Percentiles rank a stretch among this genome's conserved stretches.
Conservation (phyloP, 23 red algal genomes). For the Gracilaria domingensis region DNA sequence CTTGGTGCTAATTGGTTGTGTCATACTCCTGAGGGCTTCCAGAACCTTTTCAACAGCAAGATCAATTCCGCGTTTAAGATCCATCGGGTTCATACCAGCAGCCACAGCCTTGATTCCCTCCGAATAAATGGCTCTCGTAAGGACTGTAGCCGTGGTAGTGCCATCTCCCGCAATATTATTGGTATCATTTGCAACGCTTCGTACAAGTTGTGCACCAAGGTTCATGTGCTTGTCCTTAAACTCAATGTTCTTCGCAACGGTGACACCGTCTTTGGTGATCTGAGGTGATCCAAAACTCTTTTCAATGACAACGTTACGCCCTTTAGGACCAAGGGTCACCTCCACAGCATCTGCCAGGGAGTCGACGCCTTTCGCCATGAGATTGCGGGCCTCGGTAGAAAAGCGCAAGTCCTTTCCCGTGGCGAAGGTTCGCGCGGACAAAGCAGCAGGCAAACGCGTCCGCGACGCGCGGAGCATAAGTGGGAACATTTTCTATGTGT, state of each 20-base stretch:
- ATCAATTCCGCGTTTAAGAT: conserved; percentile 98
- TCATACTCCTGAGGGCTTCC: conserved; percentile 75
- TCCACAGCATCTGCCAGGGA: conserved; percentile 94
- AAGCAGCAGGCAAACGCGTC: neutral
- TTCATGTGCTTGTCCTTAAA: conserved; percentile 98
- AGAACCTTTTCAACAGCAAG: conserved; percentile 90
- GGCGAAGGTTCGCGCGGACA: conserved; percentile 63
- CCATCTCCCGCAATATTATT: conserved; percentile 99
- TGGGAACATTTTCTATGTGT: conserved; percentile 22
- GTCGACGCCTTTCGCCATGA: conserved; percentile 97
- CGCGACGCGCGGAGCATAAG: conserved; percentile 35
- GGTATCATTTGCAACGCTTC: conserved; percentile 90
- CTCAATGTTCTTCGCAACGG: conserved; percentile 96
- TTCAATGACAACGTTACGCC: conserved; percentile 98
- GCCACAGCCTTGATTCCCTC: conserved; percentile 99
- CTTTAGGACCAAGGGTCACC: conserved; percentile 91
- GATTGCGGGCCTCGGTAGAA: conserved; percentile 92
- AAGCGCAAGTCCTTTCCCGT: conserved; percentile 97
- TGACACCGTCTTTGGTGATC: conserved; percentile 99
- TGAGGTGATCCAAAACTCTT: conserved; percentile 93
- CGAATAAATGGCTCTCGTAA: conserved; percentile 94
- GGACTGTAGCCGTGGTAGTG: conserved; percentile 96
- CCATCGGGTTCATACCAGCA: conserved; percentile 99
- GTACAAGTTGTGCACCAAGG: conserved; percentile 91
- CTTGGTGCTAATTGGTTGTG: conserved; percentile 85